These are phyloP conservation scores for Bertia moriformis DNA, from an alignment of 2,329 filamentous ascomycete genomes.

Conservation along the genomic window DNA sequence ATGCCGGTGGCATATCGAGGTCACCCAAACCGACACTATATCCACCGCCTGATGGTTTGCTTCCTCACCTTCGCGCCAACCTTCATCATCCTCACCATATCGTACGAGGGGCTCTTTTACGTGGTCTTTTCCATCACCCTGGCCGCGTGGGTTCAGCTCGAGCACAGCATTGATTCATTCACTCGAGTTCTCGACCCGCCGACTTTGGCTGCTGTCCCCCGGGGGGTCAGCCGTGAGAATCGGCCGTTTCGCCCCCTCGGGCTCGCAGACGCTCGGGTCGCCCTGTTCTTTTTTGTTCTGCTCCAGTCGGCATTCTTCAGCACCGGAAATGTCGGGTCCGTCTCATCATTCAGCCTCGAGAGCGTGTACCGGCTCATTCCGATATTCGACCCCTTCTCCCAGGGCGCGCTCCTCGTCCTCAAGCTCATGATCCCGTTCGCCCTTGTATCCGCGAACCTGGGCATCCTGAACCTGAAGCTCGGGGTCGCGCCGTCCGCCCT, in stretches of 20 bases:
- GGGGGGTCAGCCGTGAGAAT: too few relatives aligned
- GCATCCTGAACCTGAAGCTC: constrained; percentile 72
- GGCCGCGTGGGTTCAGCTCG: constrained; percentile 80
- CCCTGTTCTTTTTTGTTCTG: constrained; percentile 87
- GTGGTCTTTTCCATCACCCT: constrained; percentile 72
- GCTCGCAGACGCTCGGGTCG: constrained; percentile 72
- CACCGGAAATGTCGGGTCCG: constrained; percentile 86
- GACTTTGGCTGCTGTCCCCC: constrained; percentile 9
- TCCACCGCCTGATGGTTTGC: constrained; percentile 75
- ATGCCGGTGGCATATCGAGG: constrained; percentile 72
- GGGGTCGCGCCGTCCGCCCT: constrained; percentile 75
- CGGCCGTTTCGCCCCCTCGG: constrained; percentile 47
- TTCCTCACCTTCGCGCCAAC: constrained; percentile 87
- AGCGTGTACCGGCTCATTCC: constrained; percentile 78
- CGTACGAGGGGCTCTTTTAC: constrained; percentile 94
- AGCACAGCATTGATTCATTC: constrained; percentile 34
- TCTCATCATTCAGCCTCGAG: constrained; percentile 86
- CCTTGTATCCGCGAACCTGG: constrained; percentile 83
- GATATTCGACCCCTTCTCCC: constrained; percentile 84
- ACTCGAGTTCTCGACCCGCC: constrained; percentile 2
- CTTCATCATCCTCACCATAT: constrained; percentile 92
- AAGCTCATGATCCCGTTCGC: constrained; percentile 91
- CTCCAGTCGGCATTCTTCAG: constrained; percentile 93
- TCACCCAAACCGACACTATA: constrained; percentile 71
- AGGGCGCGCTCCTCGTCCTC: constrained; percentile 70